phyloP scores from a whole-genome alignment of 768 basidiomycete genomes.

The Tricholoma furcatifolium region DNA sequence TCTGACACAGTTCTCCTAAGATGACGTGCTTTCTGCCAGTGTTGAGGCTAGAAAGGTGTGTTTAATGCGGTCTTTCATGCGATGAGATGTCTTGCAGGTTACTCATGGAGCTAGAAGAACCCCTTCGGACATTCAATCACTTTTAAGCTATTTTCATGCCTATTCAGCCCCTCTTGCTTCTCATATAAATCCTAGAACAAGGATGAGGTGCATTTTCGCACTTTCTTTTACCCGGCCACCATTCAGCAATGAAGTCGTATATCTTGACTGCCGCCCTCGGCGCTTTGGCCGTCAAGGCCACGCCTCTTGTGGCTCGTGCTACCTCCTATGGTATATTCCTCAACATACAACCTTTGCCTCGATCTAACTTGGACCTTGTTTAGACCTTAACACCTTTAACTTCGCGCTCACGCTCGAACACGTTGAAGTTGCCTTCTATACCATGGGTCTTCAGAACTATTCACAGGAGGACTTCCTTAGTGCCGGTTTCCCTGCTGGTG shows the following conservation, averaged over 20 bases:
- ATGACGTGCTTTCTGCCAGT: no score
- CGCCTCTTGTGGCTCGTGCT: neutral
- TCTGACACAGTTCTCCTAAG: no score
- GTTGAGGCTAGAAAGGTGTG: no score
- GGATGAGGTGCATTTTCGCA: neutral
- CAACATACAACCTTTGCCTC: neutral
- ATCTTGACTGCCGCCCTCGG: slow-evolving; percentile 6
- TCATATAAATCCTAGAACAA: slow-evolving; percentile 6
- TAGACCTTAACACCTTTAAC: slow-evolving; percentile 13
- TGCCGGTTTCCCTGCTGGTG: slow-evolving; percentile 9
- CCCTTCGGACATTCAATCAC: slow-evolving; percentile 1
- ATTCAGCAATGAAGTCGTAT: slow-evolving; percentile 12
- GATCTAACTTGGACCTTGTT: neutral
- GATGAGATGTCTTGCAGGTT: no score
- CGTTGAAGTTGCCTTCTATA: slow-evolving; percentile 14
- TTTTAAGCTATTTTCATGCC: slow-evolving; percentile 3
- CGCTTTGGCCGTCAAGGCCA: slow-evolving; percentile 1
- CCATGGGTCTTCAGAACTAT: slow-evolving; percentile 7
- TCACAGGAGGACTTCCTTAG: slow-evolving; percentile 6
- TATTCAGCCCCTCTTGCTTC: slow-evolving; percentile 2
- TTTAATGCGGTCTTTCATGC: no score
- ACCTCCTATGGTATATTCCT: neutral
- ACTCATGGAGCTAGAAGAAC: neutral
- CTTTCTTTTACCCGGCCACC: neutral
- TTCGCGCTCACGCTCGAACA: slow-evolving; percentile 15